These are phyloP conservation scores for Saururus chinensis DNA, from an alignment of 164 flowering plant species.

Conservation along the genomic window DNA sequence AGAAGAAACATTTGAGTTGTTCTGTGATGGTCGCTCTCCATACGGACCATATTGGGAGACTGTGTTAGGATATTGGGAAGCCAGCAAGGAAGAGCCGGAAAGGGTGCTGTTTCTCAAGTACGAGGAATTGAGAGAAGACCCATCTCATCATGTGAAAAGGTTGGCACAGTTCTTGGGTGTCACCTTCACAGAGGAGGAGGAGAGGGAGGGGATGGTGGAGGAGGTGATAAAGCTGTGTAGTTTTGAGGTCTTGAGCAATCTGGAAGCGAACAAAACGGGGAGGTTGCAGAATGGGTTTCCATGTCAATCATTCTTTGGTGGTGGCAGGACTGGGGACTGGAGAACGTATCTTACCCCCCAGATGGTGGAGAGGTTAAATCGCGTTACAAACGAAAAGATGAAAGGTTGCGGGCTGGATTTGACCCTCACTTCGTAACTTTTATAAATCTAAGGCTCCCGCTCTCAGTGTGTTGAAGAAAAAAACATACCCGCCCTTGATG, in stretches of 20 bases:
- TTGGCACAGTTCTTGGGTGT: constrained; percentile 27
- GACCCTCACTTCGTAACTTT: too few species aligned
- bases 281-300: not conserved
- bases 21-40: constrained; percentile 17
- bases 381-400: not conserved
- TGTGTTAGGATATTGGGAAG: constrained; percentile 4
- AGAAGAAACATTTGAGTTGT: constrained; percentile 22
- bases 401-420: not conserved
- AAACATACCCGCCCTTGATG: too few species aligned
- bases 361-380: not conserved
- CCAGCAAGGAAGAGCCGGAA: constrained; percentile 17
- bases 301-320: not conserved
- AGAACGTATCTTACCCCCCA: not conserved
- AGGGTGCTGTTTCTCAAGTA: constrained; percentile 29
- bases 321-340: not conserved
- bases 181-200: constrained; percentile 23
- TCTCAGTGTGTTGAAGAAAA: too few species aligned
- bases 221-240: constrained; percentile 27
- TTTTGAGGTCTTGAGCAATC: constrained; percentile 24
- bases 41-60: constrained; percentile 23
- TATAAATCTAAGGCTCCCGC: too few species aligned
- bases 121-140: constrained; percentile 28
- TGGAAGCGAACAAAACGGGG: constrained; percentile 8
- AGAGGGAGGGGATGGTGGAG: constrained; percentile 13
- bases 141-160: constrained; percentile 3